Evolutionary conservation across 2,329 filamentous ascomycete species (phyloP), one percentile per base, ranked within the genome.

Genomic region (Trichoderma arundinaceum): DNA sequence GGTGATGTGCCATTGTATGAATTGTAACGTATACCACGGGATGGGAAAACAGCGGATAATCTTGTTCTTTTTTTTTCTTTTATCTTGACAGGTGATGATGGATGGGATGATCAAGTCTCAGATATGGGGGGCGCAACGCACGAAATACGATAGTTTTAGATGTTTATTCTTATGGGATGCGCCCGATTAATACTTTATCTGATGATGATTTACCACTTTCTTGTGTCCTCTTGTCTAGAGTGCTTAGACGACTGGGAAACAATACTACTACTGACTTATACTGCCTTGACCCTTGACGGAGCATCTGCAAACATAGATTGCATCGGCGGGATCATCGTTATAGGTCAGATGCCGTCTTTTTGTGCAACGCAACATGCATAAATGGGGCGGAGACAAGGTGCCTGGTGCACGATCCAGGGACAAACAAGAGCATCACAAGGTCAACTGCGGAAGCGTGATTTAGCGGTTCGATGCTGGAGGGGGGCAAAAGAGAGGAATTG

Each of bases 1-100:
- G 53, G 33, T 58, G 48, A 56, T 28, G 52, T 62, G 22, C 43
- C 15, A 41, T 28, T 57, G 28, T 43, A 53, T 63, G 64, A 46
- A 46, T 12, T 54, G 49, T 35, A 54, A 54, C 49, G 49, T 54
- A 46, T 54, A 54, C 49, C 28, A 43, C 22, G n/a, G n/a, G 19
- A 28, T 15, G 32, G 44, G 19, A 57, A 22, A 22, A 22, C 56
- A 48, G 32, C 32, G 39, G 33, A 41, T 17, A 0, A n/a, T n/a
- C n/a, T n/a, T 35, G 33, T 35, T 35, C 33, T 35, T 35, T 35
- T 35, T 5, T 35, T 15, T 28, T 44, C 53, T 12, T 53, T 38
- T 39, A 8, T 15, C 35, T 63, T 63, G 39, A 35, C 9, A 22
- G 39, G 48, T 38, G 35, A 38, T 32, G 46, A 54, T 35, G 46